A percentile compares a stretch with the other conserved stretches of the same genome.
These are phyloP conservation scores for Sclerotinia minor DNA, from an alignment of 2,329 filamentous ascomycete genomes.

Conservation along the genomic window DNA sequence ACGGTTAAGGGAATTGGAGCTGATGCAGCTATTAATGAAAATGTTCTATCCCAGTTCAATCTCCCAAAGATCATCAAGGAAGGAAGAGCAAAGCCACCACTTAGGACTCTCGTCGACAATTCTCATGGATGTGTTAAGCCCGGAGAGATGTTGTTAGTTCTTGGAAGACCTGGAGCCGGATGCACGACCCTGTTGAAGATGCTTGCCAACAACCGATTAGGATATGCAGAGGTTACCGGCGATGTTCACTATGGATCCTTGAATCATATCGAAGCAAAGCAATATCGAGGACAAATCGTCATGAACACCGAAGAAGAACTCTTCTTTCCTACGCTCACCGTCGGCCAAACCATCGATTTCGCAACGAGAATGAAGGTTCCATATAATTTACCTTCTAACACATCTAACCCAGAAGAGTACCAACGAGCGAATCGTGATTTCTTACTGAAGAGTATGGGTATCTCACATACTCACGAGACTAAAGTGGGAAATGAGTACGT, in stretches of 20 bases:
- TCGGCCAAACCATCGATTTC: conserved; percentile 54
- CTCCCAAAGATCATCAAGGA: conserved; percentile 30
- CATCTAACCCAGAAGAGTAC: conserved; percentile 50
- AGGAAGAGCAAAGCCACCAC: conserved; percentile 61
- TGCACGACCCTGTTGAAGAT: conserved; percentile 72
- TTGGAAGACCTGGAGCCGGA: conserved; percentile 67
- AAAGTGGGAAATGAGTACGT: conserved; percentile 61
- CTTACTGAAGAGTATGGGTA: conserved; percentile 44
- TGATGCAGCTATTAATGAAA: conserved; percentile 39
- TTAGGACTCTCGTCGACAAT: conserved; percentile 64
- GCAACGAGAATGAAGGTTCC: conserved; percentile 59
- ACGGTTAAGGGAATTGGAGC: conserved; percentile 40
- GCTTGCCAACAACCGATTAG: conserved; percentile 62
- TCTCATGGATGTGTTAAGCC: conserved; percentile 69
- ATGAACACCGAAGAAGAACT: conserved; percentile 56
- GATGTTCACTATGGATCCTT: conserved; percentile 58
- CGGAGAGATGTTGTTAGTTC: conserved; percentile 70
- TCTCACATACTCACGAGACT: conserved; percentile 57
- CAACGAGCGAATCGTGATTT: conserved; percentile 43
- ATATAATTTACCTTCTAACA: conserved; percentile 41
- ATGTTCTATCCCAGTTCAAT: conserved; percentile 37
- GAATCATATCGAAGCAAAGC: conserved; percentile 45
- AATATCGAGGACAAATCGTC: conserved; percentile 58
- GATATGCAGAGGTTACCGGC: conserved; percentile 59
- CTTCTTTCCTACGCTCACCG: conserved; percentile 53